Evolutionary conservation across 2,329 filamentous ascomycete genomes (phyloP).

Genomic region (Cytospora leucostoma): DNA sequence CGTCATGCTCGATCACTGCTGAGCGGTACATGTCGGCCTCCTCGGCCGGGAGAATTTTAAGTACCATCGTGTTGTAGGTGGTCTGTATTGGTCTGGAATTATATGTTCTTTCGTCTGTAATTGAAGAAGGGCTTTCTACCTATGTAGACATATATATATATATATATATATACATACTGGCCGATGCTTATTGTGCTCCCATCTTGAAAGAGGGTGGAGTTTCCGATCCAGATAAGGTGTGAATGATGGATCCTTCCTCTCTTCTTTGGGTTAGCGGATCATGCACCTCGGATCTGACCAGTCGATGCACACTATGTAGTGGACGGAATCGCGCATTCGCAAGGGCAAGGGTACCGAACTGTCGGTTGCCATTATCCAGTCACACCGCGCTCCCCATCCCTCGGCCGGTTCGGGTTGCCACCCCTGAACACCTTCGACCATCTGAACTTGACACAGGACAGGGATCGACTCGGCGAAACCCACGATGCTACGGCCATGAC

Average conservation of each 20-base stretch:
- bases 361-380: no score
- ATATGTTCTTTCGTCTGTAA: background rate
- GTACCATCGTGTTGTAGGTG: conserved; percentile 37
- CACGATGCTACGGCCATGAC: no score
- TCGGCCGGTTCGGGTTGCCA: no score
- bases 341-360: no score
- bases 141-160: no score
- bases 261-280: background rate
- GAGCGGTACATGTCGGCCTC: conserved; percentile 41
- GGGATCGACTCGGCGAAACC: no score
- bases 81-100: background rate
- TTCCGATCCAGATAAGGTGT: background rate
- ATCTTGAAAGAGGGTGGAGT: background rate
- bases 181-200: background rate
- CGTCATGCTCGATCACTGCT: conserved; percentile 41
- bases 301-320: background rate
- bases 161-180: background rate
- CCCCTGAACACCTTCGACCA: no score
- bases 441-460: no score
- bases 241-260: background rate
- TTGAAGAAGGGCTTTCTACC: background rate
- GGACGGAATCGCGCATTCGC: no score
- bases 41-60: conserved; percentile 39
- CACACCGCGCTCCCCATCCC: no score
- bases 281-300: background rate